phyloP scores from a whole-genome alignment of 805 yeast species.

The Saturnispora zaruensis region DNA sequence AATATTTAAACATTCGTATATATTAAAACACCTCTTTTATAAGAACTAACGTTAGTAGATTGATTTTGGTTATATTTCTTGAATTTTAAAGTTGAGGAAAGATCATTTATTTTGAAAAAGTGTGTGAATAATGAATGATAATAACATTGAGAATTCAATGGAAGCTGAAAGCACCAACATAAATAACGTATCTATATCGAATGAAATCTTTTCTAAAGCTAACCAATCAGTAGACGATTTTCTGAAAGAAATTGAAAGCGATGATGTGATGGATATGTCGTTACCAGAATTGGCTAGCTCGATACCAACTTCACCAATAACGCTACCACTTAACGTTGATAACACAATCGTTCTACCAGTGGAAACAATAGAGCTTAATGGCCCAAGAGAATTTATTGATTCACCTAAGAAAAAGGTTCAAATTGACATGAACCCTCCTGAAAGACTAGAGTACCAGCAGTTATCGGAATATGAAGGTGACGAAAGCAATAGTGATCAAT shows the following conservation, averaged over 20 bases:
- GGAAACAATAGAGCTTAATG: constrained; percentile 21
- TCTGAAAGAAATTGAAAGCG: constrained; percentile 25
- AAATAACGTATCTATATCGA: constrained; percentile 10
- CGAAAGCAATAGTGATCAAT: constrained; percentile 2
- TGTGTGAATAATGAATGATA: neutral
- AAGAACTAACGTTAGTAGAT: neutral
- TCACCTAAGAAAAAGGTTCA: constrained; percentile 29
- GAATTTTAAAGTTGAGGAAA: neutral
- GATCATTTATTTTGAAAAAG: neutral
- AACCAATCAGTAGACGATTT: constrained; percentile 35
- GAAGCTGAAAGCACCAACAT: neutral
- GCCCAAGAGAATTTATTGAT: constrained; percentile 19
- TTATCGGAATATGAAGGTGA: constrained; percentile 19
- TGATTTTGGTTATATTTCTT: neutral
- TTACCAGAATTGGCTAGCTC: constrained; percentile 8
- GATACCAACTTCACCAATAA: constrained; percentile 8
- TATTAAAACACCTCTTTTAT: neutral
- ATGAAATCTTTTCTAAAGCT: constrained; percentile 21
- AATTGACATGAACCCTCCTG: constrained; percentile 33
- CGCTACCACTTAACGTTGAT: constrained; percentile 9
- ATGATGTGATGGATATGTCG: constrained; percentile 6
- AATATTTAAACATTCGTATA: neutral
- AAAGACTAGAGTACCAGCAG: constrained; percentile 29
- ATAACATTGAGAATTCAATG: neutral
- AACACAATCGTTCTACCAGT: neutral